phyloP scores from a whole-genome alignment of 2,329 filamentous ascomycete genomes.

The Neospermospora avenae region DNA sequence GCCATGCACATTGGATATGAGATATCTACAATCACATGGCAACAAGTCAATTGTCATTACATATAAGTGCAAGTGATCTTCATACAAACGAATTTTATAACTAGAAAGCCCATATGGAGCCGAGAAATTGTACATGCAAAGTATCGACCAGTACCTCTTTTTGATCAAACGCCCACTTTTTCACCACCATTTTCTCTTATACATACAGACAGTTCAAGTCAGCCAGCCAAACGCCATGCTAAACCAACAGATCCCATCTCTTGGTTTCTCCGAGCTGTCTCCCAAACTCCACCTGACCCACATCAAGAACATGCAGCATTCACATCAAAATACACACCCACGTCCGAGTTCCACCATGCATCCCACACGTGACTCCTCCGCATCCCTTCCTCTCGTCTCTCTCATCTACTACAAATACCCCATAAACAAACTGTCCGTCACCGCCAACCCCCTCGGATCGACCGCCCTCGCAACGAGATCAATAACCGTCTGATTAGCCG shows the following conservation, averaged over 20 bases:
- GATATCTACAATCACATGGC: not conserved
- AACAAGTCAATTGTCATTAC: not conserved
- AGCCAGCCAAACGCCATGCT: slow-evolving; percentile 22
- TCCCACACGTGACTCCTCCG: not conserved
- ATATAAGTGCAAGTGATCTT: not conserved
- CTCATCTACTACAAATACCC: slow-evolving; percentile 60
- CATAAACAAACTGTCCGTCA: slow-evolving; percentile 98
- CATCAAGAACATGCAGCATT: no score
- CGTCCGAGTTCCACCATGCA: not conserved
- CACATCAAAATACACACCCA: not conserved
- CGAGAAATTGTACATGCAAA: not conserved
- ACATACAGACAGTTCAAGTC: not conserved
- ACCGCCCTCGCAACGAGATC: slow-evolving; percentile 91
- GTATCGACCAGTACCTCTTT: not conserved
- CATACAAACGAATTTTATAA: not conserved
- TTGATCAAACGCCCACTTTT: not conserved
- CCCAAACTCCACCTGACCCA: slow-evolving; percentile 9
- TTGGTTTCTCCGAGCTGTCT: not conserved
- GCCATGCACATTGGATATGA: not conserved
- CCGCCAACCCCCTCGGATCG: slow-evolving; percentile 83
- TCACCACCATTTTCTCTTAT: not conserved
- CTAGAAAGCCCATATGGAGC: not conserved
- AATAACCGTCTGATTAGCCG: slow-evolving; percentile 95
- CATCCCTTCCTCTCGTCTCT: not conserved
- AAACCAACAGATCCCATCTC: slow-evolving; percentile 14